phyloP scores from a whole-genome alignment of 179 eudicot genomes.

The Beta lomatogona region DNA sequence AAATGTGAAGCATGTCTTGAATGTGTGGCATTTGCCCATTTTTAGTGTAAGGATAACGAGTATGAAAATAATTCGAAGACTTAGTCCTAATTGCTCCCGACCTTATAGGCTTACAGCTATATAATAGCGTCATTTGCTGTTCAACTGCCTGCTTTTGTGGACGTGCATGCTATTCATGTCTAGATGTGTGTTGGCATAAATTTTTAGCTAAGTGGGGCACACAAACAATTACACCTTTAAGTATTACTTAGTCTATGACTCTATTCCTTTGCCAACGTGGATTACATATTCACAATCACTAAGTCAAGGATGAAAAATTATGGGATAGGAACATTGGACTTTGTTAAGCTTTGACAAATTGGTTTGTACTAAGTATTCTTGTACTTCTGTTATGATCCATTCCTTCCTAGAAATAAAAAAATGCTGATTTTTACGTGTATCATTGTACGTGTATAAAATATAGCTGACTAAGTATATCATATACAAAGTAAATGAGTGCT shows the following conservation, averaged over 20 bases:
- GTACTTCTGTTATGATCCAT: background rate
- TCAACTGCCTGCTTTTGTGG: constrained; percentile 14
- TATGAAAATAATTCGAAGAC: background rate
- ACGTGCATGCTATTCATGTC: constrained; percentile 23
- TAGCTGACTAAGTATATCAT: constrained; percentile 18
- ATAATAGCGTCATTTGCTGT: constrained; percentile 1
- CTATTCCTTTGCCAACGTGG: constrained; percentile 28
- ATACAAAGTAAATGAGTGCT: background rate
- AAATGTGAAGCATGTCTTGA: background rate
- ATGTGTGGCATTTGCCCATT: background rate
- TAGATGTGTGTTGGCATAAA: background rate
- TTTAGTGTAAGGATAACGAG: background rate
- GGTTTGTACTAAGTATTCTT: background rate
- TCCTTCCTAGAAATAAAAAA: constrained; percentile 12
- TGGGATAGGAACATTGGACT: constrained; percentile 20
- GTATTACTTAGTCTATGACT: constrained; percentile 6
- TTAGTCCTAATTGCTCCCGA: background rate
- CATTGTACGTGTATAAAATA: constrained; percentile 10
- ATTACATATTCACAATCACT: constrained; percentile 19
- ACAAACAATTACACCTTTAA: constrained; percentile 14
- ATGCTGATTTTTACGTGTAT: constrained; percentile 19
- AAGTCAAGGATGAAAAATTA: background rate
- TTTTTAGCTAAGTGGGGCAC: constrained; percentile 18
- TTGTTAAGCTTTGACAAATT: background rate
- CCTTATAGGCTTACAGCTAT: constrained; percentile 19